Conservation (phyloP, 805 yeast genomes). For the Candida namnaoensis region DNA sequence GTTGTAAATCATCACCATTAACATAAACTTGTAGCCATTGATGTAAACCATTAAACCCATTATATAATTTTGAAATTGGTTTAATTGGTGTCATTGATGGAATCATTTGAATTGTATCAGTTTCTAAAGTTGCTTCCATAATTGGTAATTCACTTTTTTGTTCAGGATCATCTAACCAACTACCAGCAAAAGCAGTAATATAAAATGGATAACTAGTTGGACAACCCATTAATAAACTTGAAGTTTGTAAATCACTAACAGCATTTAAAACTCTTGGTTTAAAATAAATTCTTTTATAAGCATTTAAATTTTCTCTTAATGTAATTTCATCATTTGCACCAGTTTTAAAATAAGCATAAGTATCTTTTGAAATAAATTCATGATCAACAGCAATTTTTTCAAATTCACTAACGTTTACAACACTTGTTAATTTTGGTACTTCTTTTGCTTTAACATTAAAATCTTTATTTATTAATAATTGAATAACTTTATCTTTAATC, state of each 20-base stretch:
- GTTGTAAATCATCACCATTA: slow-evolving; percentile 26
- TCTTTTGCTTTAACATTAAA: no score
- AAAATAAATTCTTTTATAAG: slow-evolving; percentile 32
- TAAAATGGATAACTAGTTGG: slow-evolving; percentile 37
- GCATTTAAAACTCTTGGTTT: slow-evolving; percentile 34
- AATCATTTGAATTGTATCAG: slow-evolving; percentile 39
- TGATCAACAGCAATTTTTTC: no score
- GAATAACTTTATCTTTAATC: no score
- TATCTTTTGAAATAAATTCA: slow-evolving; percentile 20
- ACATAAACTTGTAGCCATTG: slow-evolving; percentile 46
- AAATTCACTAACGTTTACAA: no score
- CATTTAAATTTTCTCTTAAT: slow-evolving; percentile 32
- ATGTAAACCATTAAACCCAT: slow-evolving; percentile 21
- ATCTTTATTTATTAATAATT: no score
- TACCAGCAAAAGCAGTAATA: slow-evolving; percentile 39
- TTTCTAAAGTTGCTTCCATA: slow-evolving; percentile 29
- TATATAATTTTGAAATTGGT: slow-evolving; percentile 30
- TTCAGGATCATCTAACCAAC: slow-evolving; percentile 20
- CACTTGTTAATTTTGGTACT: no score
- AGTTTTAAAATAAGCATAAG: slow-evolving; percentile 36
- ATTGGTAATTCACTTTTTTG: slow-evolving; percentile 35
- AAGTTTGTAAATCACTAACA: slow-evolving; percentile 25
- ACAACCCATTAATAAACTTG: slow-evolving; percentile 42
- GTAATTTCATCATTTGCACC: slow-evolving; percentile 44
- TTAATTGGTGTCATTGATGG: slow-evolving; percentile 30